A percentile compares a stretch with the other conserved stretches of the same genome.
Evolutionary conservation across 345 rosid species (phyloP).

Genomic region (Rubroshorea leprosula): DNA sequence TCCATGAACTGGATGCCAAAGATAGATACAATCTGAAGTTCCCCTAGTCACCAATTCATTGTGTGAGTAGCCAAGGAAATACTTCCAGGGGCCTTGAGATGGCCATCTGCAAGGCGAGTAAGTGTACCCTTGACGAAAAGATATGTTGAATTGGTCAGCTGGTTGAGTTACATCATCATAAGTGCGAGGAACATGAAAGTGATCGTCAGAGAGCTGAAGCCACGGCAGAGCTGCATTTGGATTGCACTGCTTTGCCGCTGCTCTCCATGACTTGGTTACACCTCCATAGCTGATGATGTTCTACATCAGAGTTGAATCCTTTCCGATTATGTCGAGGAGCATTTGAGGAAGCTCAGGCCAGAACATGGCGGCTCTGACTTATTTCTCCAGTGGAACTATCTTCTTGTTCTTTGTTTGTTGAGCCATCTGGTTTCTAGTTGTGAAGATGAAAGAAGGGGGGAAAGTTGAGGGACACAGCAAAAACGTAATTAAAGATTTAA

Average conservation of each 20-base stretch:
- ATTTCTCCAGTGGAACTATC: neutral
- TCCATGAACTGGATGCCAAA: neutral
- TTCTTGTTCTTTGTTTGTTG: conserved; percentile 1
- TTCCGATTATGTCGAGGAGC: conserved; percentile 15
- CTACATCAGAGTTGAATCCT: conserved; percentile 9
- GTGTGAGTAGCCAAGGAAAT: conserved; percentile 12
- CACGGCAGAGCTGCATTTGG: neutral
- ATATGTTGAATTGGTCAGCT: neutral
- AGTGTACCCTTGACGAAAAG: neutral
- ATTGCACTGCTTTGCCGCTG: conserved; percentile 8
- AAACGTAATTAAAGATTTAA: too few relatives aligned
- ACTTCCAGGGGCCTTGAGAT: neutral
- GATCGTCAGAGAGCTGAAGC: conserved; percentile 17
- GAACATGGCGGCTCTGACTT: neutral
- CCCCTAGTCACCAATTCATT: conserved; percentile 6
- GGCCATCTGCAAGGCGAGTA: neutral
- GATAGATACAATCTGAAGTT: too few relatives aligned
- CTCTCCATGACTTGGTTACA: conserved; percentile 22
- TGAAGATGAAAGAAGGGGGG: neutral
- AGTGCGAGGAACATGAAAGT: neutral
- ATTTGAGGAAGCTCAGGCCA: conserved; percentile 28
- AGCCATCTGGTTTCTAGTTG: neutral
- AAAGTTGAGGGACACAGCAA: too few relatives aligned
- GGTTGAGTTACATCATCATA: neutral
- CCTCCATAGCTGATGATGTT: conserved; percentile 8